These are phyloP conservation scores for Aspergillus leporis DNA, from an alignment of 495 filamentous ascomycete species.

Conservation along the genomic window DNA sequence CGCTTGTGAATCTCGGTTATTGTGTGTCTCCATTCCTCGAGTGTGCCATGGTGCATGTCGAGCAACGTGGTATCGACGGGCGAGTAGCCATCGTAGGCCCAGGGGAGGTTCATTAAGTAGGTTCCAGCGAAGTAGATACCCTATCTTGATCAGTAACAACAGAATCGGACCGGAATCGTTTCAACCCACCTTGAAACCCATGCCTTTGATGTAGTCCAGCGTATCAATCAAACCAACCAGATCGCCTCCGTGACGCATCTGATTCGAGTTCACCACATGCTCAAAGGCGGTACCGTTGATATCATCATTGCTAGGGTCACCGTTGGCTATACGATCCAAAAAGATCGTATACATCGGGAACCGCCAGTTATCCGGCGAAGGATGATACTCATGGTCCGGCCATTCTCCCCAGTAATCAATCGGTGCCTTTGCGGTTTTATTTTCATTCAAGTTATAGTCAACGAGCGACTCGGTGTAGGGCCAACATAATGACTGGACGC, in stretches of 20 bases:
- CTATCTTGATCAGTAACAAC: slow-evolving; percentile 32
- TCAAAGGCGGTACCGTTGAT: slow-evolving; percentile 69
- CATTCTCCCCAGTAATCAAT: slow-evolving; percentile 62
- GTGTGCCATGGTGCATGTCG: slow-evolving; percentile 67
- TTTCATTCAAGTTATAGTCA: slow-evolving; percentile 64
- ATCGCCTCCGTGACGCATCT: slow-evolving; percentile 74
- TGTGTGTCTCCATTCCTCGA: slow-evolving; percentile 62
- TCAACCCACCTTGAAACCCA: slow-evolving; percentile 65
- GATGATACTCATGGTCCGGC: slow-evolving; percentile 52
- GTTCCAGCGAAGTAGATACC: slow-evolving; percentile 72
- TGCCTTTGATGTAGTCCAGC: slow-evolving; percentile 72
- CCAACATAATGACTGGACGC: slow-evolving; percentile 38
- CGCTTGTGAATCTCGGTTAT: slow-evolving; percentile 65
- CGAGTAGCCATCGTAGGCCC: slow-evolving; percentile 67
- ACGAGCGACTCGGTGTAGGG: slow-evolving; percentile 54
- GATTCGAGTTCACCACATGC: slow-evolving; percentile 66
- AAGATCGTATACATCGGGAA: slow-evolving; percentile 73
- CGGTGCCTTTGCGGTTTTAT: slow-evolving; percentile 56
- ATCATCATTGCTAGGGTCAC: slow-evolving; percentile 71
- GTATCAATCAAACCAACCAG: slow-evolving; percentile 62
- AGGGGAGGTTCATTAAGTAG: slow-evolving; percentile 70
- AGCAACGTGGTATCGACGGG: slow-evolving; percentile 70
- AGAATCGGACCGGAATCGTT: neutral
- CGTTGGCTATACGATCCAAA: slow-evolving; percentile 70
- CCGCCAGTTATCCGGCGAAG: slow-evolving; percentile 70